Conservation (phyloP, 306 rosid genomes). For the cucumber (Cucumis sativus) region Cucumber_9930_V3 NC_026655.2:24347001-24347500, state of each 20-base stretch:
- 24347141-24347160: neutral
- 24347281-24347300: slow-evolving; percentile 1
- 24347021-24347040: neutral
- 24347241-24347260: neutral
- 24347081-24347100: neutral
- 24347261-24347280: neutral
- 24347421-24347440: slow-evolving; percentile 11
- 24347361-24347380: slow-evolving; percentile 34
- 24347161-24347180: neutral
- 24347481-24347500: slow-evolving; percentile 1
- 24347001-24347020: neutral
- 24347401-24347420: slow-evolving; percentile 18
- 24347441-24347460: slow-evolving; percentile 9
- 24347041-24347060: neutral
- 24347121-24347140: neutral
- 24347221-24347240: neutral
- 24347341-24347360: slow-evolving; percentile 45
- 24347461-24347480: neutral
- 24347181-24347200: neutral
- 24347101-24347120: neutral
- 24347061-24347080: neutral
- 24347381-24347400: slow-evolving; percentile 30
- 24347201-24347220: neutral
- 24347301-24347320: slow-evolving; percentile 1
- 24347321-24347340: slow-evolving; percentile 28